Evolutionary conservation across 805 yeast genomes (phyloP).

Genomic region (Ogataea pilisensis): DNA sequence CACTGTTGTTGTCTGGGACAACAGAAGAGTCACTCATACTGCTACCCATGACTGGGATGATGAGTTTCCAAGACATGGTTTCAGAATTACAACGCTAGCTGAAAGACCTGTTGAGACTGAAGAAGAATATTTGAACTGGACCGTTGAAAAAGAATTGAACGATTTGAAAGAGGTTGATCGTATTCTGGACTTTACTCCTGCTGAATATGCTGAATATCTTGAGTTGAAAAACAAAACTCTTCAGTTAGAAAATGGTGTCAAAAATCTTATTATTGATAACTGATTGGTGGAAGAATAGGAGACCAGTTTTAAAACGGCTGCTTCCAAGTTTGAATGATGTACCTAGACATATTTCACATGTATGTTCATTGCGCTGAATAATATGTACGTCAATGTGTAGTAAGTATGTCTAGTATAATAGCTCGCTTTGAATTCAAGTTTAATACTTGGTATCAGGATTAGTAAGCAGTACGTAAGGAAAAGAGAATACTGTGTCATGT

Average conservation of each 20-base stretch:
- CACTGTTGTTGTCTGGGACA: constrained; percentile 76
- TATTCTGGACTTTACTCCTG: not conserved
- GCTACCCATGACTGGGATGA: constrained; percentile 71
- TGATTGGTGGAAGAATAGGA: no score
- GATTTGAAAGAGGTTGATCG: constrained; percentile 1
- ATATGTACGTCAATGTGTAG: no score
- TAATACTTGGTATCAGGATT: no score
- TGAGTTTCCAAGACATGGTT: constrained; percentile 65
- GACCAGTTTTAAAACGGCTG: no score
- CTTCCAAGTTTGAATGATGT: no score
- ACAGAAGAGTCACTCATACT: constrained; percentile 64
- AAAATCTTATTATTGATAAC: not conserved
- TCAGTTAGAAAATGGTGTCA: not conserved
- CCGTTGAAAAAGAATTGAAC: constrained; percentile 7
- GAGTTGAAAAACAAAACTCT: not conserved
- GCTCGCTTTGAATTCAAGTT: no score
- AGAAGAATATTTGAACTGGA: constrained; percentile 24
- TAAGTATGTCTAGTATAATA: no score
- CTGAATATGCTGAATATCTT: not conserved
- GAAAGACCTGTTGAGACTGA: constrained; percentile 52
- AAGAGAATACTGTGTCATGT: no score
- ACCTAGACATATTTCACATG: no score
- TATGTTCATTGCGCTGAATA: no score
- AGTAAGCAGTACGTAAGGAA: no score
- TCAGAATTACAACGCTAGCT: constrained; percentile 70